Evolutionary conservation across 306 rosid species (phyloP), one percentile per base, ranked within the genome.

Genomic region (Lupinus albus): DNA sequence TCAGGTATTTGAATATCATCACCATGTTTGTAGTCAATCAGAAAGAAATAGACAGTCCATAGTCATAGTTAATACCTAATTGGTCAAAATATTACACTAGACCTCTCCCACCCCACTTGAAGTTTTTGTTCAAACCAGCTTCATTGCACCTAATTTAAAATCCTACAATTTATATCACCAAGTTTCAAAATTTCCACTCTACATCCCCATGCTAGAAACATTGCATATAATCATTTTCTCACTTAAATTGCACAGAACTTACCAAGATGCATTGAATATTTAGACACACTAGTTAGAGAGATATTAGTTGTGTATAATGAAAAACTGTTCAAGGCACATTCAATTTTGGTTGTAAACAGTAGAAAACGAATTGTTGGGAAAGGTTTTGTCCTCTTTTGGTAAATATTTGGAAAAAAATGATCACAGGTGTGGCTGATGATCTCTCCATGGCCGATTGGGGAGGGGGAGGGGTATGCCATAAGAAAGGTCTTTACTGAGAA

Each of bases 1-100:
- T 73, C 98, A 89, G 98, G 98, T 93, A 84, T 78, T 81, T 41
- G 21, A 16, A 68, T 69, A 36, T 41, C 64, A 65, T 61, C 45
- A 1, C 57, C 50, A 16, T 71, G 14, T 18, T 73, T 63, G 42
- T 44, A 30, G 17, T 25, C 30, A 25, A 25, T 25, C 30, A 25
- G 30, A 25, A 25, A 25, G 30, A 25, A 25, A 25, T 25, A 25
- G 30, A 25, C 30, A 25, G 30, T 46, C 51, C 47, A 57, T 25
- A 25, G 4, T 25, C 45, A n/a, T 36, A 51, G 33, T 69, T 25
- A 35, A 9, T 12, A 20, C 18, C 38, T 30, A 13, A 48, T 17
- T 17, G 42, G 5, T 55, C 39, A 64, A 50, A 49, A 25, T 25
- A 25, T 25, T 32, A 39, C 48, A 44, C 21, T 58, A 36, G 9